phyloP scores from a whole-genome alignment of 768 basidiomycete genomes.

The Cyclocybe aegerita region DNA sequence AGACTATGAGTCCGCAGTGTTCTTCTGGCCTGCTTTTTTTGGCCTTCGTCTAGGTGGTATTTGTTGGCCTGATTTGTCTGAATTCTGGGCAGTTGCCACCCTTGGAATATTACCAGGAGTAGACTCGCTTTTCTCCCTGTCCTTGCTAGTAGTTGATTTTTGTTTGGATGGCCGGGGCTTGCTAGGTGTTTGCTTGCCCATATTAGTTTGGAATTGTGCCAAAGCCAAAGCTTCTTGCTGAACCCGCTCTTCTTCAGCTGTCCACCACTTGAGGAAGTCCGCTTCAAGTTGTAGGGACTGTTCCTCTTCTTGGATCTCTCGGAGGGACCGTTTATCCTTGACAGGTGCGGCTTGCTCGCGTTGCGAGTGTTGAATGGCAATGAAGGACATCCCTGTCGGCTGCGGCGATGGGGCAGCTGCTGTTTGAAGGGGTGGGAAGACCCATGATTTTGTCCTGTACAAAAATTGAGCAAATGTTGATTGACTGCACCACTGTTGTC shows the following conservation, averaged over 20 bases:
- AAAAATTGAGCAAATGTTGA: background rate
- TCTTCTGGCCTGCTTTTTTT: conserved; percentile 9
- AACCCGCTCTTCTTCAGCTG: conserved; percentile 76
- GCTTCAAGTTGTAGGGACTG: conserved; percentile 61
- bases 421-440: conserved; percentile 44
- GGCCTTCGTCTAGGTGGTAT: conserved; percentile 8
- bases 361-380: conserved; percentile 84
- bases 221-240: conserved; percentile 44
- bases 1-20: background rate
- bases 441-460: conserved; percentile 64
- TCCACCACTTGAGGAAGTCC: conserved; percentile 90
- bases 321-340: conserved; percentile 62
- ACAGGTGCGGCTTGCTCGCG: conserved; percentile 46
- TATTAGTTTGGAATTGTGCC: conserved; percentile 15
- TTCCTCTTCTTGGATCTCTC: conserved; percentile 89
- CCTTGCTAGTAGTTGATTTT: background rate
- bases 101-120: background rate
- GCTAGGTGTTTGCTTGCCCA: conserved; percentile 2
- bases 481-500: too few species aligned
- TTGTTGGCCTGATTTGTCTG: background rate
- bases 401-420: conserved; percentile 28
- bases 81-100: background rate
- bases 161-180: conserved; percentile 8
- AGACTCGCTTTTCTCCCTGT: background rate
- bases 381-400: conserved; percentile 56